Base-by-base conservation (phyloP, 768 basidiomycete genomes). In the Candolleomyces eurysporus region DNA sequence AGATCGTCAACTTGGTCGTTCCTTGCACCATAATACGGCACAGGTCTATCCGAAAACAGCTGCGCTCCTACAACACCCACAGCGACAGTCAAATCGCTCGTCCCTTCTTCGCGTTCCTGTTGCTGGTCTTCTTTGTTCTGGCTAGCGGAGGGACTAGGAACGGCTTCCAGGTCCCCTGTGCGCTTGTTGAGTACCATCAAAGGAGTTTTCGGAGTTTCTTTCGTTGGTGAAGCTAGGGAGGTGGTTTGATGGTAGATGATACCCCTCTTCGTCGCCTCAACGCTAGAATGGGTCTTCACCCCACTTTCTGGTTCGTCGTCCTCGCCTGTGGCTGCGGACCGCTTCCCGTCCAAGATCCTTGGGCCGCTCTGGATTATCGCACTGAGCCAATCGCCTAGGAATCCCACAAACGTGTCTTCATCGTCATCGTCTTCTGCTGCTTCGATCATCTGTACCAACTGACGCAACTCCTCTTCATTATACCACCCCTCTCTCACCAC, bases 11-110 rank as follows among this genome's bases (percentile, higher is more conserved):
- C 69, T 6, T 69, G 68, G 30, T 56, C 54, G 42, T 56, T 56
- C 40, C 40, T 40, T 6, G 58, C 65, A 8, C 65, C 71, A 14
- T 46, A 46, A 57, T 73, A 71, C 0, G 73, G 67, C 9, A 73
- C 74, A 5, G 69, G 70, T 60, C 75, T 71, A 5, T 70, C 69
- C 1, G 74, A 69, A 64, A 77, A 75, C 30, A 79, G 55, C 59
- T 78, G 76, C 2, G 75, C 62, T 14, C 74, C 75, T 11, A 7
- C 45, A 26, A 62, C 69, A 5, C 78, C 77, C 46, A 77, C 62
- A n/a, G 76, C 75, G 30, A 79, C 42, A 4, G 74, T 66, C 2
- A 73, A 72, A 55, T 74, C 71, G 7, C 66, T 63, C n/a, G 57
- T 63, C 21, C 61, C 57, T n/a, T 43, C 53, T 16, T 63, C 58